Evolutionary conservation across 1,284 basidiomycete species (phyloP).

Genomic region (Boletus sp.): DNA sequence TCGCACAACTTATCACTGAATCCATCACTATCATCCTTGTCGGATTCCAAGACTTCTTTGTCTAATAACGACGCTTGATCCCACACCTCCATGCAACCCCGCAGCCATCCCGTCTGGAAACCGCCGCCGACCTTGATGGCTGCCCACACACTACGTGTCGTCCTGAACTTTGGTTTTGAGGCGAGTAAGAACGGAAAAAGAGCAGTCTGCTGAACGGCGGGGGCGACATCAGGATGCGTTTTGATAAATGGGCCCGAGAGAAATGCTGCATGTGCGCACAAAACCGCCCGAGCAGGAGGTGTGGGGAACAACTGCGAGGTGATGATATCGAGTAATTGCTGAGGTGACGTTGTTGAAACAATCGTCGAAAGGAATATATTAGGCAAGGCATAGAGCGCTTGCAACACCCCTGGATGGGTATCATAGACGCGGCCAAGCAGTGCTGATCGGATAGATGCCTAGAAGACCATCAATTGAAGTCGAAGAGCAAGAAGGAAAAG

Average conservation of each 20-base stretch:
- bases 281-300: constrained; percentile 47
- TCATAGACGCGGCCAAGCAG: constrained; percentile 67
- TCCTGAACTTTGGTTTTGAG: constrained; percentile 65
- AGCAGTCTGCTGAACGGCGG: constrained; percentile 53
- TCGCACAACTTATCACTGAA: constrained; percentile 44
- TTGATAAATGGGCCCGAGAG: constrained; percentile 48
- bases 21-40: constrained; percentile 35
- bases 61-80: constrained; percentile 22
- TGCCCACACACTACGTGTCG: constrained; percentile 63
- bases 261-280: constrained; percentile 64
- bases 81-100: constrained; percentile 46
- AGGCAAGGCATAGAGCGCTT: constrained; percentile 59
- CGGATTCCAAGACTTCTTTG: constrained; percentile 26
- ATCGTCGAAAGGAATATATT: constrained; percentile 43
- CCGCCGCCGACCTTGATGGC: constrained; percentile 36
- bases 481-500: not conserved
- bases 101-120: constrained; percentile 33
- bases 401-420: constrained; percentile 53
- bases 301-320: constrained; percentile 39
- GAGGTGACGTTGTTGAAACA: constrained; percentile 26
- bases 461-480: constrained; percentile 1
- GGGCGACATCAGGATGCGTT: constrained; percentile 33
- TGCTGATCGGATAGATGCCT: constrained; percentile 51
- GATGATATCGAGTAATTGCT: constrained; percentile 50
- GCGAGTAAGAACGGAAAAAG: constrained; percentile 74